Base-by-base conservation (phyloP, 441 rosid species). In the Corymbia calophylla region DNA sequence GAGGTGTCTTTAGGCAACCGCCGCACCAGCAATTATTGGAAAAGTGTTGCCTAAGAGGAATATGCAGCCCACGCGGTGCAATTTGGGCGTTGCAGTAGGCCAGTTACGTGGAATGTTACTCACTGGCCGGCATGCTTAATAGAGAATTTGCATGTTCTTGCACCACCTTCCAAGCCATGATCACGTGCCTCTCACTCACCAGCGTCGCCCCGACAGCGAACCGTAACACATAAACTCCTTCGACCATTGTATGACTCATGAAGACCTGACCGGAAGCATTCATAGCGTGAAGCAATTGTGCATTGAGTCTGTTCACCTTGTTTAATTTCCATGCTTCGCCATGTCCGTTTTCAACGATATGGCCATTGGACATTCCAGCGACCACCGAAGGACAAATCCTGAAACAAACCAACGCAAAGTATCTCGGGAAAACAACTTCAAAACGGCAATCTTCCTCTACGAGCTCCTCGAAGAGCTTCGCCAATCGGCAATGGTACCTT, bases 141-240 rank as follows among this genome's bases (percentile, higher is more conserved):
- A 90, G 49, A 3, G 88, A 64, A 10, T 88, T 88, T 8, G 91
- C 82, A 31, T 87, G 73, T 44, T 90, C 90, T 68, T 60, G 91
- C 25, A 91, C 87, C 90, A 93, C 89, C 86, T 90, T 91, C 96
- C 96, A 95, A 53, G 94, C 93, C 88, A 49, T 89, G n/a, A 87
- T 56, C 29, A 94, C 94, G 73, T 94, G 95, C 47, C 89, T 88
- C 44, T 93, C 93, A 89, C 93, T 94, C 9, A 93, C 93, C 14
- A 95, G 91, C n/a, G 93, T 89, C 25, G 94, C 90, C 21, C 96
- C 95, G 4, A 95, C 90, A 3, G 93, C 94, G 49, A 94, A 94
- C 53, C 95, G 89, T 81, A 94, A 87, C 10, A 91, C 64, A 29
- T 87, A 90, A 9, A 89, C 80, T 8, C 92, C 93, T 39, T 81